Percentiles rank a stretch among this genome's conserved stretches.
These are phyloP conservation scores for Heliosperma pusillum DNA, from an alignment of 148 eudicot genomes.

Conservation along the genomic window DNA sequence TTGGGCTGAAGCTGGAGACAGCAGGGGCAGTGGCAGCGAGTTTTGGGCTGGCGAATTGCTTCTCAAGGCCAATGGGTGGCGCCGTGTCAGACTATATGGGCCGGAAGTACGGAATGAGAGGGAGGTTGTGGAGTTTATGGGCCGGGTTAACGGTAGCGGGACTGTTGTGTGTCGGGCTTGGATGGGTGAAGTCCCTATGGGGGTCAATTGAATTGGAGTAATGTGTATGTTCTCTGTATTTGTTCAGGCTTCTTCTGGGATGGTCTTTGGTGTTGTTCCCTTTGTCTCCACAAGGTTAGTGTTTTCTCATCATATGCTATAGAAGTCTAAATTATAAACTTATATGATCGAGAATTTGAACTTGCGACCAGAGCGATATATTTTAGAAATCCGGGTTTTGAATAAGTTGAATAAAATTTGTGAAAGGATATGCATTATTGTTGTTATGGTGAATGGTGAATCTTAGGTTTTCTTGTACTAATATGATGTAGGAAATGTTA, in stretches of 20 bases:
- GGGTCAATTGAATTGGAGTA: constrained; percentile 53
- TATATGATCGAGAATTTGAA: too few relatives aligned
- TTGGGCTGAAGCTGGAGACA: constrained; percentile 43
- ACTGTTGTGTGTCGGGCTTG: constrained; percentile 46
- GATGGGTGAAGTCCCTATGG: constrained; percentile 40
- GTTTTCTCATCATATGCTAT: background rate
- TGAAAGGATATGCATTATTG: background rate
- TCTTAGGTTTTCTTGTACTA: background rate
- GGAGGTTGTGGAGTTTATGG: constrained; percentile 72
- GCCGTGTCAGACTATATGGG: constrained; percentile 51
- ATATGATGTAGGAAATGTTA: background rate
- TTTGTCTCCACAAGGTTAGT: constrained; percentile 74
- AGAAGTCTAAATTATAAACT: too few relatives aligned
- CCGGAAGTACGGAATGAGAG: constrained; percentile 65
- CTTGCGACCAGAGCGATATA: too few relatives aligned
- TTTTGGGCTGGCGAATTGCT: constrained; percentile 63
- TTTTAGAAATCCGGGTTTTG: too few relatives aligned
- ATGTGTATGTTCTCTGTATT: constrained; percentile 71
- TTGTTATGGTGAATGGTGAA: too few relatives aligned
- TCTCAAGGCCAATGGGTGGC: constrained; percentile 75
- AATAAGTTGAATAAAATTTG: background rate
- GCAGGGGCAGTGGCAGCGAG: constrained; percentile 77
- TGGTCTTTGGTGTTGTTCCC: constrained; percentile 74
- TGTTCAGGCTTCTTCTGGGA: constrained; percentile 77
- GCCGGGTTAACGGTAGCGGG: constrained; percentile 54